A percentile compares a stretch with the other conserved stretches of the same genome.
These are phyloP conservation scores for Pseudocercospora macadamiae DNA, from an alignment of 2,329 filamentous ascomycete species.

Conservation along the genomic window DNA sequence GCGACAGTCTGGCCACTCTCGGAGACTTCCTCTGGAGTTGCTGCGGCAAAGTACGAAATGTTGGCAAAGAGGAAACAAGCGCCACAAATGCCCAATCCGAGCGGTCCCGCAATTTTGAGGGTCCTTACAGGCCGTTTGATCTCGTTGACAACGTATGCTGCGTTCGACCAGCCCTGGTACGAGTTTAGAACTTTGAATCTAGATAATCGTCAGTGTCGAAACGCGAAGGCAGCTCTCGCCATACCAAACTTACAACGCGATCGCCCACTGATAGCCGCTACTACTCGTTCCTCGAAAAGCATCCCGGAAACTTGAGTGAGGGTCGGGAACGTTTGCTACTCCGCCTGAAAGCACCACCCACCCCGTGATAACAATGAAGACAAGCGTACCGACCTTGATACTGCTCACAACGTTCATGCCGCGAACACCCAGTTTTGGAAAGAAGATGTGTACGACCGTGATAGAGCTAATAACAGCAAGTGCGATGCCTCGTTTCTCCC, in stretches of 20 bases:
- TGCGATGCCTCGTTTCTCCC: slow-evolving; percentile 69
- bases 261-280: slow-evolving; percentile 55
- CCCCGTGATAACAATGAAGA: slow-evolving; percentile 58
- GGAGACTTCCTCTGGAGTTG: slow-evolving; percentile 48
- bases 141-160: slow-evolving; percentile 65
- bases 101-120: slow-evolving; percentile 47
- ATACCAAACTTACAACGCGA: slow-evolving; percentile 49
- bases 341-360: slow-evolving; percentile 65
- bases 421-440: slow-evolving; percentile 42
- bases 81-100: slow-evolving; percentile 49
- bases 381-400: slow-evolving; percentile 62
- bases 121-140: slow-evolving; percentile 45
- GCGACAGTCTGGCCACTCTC: slow-evolving; percentile 59
- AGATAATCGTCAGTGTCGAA: neutral
- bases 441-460: slow-evolving; percentile 60
- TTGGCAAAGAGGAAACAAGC: slow-evolving; percentile 61
- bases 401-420: slow-evolving; percentile 56
- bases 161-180: slow-evolving; percentile 49
- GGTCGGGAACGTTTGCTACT: slow-evolving; percentile 50
- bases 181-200: slow-evolving; percentile 51
- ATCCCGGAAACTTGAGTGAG: slow-evolving; percentile 58
- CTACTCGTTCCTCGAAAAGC: slow-evolving; percentile 54
- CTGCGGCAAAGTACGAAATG: slow-evolving; percentile 62
- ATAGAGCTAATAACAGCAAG: slow-evolving; percentile 47
- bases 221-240: neutral